A percentile compares a stretch with the other conserved stretches of the same genome.
Evolutionary conservation across 208 protist species (phyloP).

Genomic region (Trypanosoma mega): DNA sequence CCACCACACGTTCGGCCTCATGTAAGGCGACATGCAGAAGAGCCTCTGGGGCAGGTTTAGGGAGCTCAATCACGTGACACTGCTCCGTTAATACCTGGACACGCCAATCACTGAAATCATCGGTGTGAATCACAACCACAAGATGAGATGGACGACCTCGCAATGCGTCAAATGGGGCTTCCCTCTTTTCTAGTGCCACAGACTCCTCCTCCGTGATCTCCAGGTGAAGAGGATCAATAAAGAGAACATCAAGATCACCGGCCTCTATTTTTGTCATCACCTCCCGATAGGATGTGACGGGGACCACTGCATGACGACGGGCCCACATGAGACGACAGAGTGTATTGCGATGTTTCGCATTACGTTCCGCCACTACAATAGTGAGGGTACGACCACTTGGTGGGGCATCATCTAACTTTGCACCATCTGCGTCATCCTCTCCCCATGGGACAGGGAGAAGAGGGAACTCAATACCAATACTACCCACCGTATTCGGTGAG

Average conservation of each 20-base stretch:
- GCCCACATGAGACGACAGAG: conserved; percentile 83
- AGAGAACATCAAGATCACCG: conserved; percentile 63
- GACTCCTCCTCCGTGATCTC: conserved; percentile 64
- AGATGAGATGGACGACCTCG: conserved; percentile 39
- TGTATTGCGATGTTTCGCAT: conserved; percentile 58
- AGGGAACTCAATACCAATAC: conserved; percentile 67
- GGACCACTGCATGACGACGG: conserved; percentile 81
- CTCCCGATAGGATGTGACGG: conserved; percentile 70
- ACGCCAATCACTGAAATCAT: conserved; percentile 80
- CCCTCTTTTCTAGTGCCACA: conserved; percentile 33
- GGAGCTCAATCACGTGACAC: conserved; percentile 79
- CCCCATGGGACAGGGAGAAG: conserved; percentile 68
- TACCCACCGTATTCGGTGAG: conserved; percentile 16
- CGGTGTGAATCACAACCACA: conserved; percentile 70
- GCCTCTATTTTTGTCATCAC: conserved; percentile 60
- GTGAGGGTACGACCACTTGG: conserved; percentile 44
- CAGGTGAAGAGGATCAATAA: conserved; percentile 78
- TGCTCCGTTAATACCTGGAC: conserved; percentile 73
- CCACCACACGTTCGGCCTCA: conserved; percentile 78
- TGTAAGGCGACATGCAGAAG: conserved; percentile 86
- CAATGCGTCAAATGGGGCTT: conserved; percentile 62
- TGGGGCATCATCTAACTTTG: not conserved
- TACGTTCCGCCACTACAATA: conserved; percentile 75
- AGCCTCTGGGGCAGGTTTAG: conserved; percentile 62
- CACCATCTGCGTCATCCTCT: conserved; percentile 35